phyloP scores from a whole-genome alignment of 139 green algal genomes.

The Eudorina sp. region DNA sequence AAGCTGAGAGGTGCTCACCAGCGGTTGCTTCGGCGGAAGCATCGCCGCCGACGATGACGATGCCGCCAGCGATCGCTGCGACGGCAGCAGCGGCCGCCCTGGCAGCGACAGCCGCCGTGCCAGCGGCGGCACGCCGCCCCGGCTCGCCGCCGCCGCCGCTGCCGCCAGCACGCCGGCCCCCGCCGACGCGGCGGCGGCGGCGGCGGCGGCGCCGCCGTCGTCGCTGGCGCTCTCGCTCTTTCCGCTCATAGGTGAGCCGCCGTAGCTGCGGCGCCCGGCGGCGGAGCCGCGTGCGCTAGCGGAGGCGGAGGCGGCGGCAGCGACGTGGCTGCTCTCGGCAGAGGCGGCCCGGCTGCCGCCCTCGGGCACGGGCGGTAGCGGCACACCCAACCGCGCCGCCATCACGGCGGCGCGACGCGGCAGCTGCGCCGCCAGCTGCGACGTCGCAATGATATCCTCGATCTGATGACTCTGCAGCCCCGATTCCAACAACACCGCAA shows the following conservation, averaged over 20 bases:
- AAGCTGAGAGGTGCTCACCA: slow-evolving; percentile 1
- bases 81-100: not conserved
- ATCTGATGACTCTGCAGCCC: slow-evolving; percentile 32
- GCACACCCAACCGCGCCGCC: not conserved
- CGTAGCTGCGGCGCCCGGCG: not conserved
- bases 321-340: too few species aligned
- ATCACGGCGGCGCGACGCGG: not conserved
- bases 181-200: not conserved
- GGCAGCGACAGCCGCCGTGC: slow-evolving; percentile 17
- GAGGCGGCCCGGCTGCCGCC: not conserved
- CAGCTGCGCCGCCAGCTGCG: slow-evolving; percentile 19
- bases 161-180: not conserved
- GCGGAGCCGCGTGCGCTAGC: too few species aligned
- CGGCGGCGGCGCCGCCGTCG: not conserved
- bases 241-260: not conserved
- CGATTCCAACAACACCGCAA: slow-evolving; percentile 26
- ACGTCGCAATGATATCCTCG: slow-evolving; percentile 15
- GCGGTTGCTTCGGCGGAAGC: not conserved
- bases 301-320: too few species aligned
- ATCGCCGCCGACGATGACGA: not conserved
- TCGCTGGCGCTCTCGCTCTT: not conserved
- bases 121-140: not conserved
- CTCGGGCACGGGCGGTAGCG: not conserved
- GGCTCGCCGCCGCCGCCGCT: not conserved
- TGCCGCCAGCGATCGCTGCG: not conserved